Base-by-base conservation (phyloP, 2,329 filamentous ascomycete genomes). In the Aspergillus clavatus region DNA sequence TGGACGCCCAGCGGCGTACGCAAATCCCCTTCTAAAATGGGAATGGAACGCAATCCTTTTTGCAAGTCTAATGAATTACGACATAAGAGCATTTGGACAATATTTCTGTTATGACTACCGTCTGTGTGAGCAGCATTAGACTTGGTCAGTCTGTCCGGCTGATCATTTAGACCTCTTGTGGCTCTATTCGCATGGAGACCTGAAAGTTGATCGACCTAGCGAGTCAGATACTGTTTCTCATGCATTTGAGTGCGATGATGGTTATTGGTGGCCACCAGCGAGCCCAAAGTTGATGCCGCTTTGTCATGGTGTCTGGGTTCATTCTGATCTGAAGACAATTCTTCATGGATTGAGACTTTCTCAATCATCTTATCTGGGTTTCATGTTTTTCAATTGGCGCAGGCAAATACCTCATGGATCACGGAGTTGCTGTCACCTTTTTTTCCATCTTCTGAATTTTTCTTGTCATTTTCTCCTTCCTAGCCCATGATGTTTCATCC, bases 1-100 rank as follows among this genome's bases (percentile, higher is more conserved):
- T 71, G 57, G 67, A 71, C 47, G 66, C 68, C 11, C 69, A 70
- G 41, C 66, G 66, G 19, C 66, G 63, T 47, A 62, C 56, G 33
- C 66, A 69, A 40, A 55, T 70, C 27, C 61, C 67, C 12, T 63
- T 69, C 16, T 68, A 57, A 58, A 42, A n/a, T n/a, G n/a, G 14
- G 27, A 33, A 24, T 28, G 5, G 38, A 36, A 22, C 26, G 21
- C 26, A 27, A 23, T 24, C 36, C 29, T n/a, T 28, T 16, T 7
- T 39, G 23, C 23, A 24, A 21, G 19, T 27, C 28, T 38, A 21
- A 12, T 29, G 33, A 14, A 21, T 19, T 18, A 16, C 31, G 16
- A 21, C 16, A 35, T 21, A 10, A 7, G 4, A 12, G 8, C 31
- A 14, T 7, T 18, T 27, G 14, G 38, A 18, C 14, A 14, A 28